These are phyloP conservation scores for Fusarium compactum DNA, from an alignment of 2,329 filamentous ascomycete genomes.

Conservation along the genomic window DNA sequence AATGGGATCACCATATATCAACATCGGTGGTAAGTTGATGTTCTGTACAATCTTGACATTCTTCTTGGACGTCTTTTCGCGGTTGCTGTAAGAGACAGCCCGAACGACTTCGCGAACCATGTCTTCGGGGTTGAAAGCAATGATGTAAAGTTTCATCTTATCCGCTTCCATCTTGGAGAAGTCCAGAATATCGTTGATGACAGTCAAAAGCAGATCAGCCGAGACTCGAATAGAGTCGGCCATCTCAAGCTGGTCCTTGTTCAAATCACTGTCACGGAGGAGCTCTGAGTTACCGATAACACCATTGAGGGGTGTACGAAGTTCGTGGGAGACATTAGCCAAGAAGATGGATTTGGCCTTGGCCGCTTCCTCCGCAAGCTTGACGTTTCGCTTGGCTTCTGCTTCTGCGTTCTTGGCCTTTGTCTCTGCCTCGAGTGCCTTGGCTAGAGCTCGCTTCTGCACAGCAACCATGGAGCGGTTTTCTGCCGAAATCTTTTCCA, in stretches of 20 bases:
- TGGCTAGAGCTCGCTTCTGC: conserved; percentile 78
- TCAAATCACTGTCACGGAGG: conserved; percentile 79
- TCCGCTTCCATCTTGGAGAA: conserved; percentile 95
- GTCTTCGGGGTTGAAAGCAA: conserved; percentile 74
- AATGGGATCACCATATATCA: conserved; percentile 75
- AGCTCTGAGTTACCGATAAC: conserved; percentile 92
- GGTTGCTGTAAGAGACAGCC: conserved; percentile 74
- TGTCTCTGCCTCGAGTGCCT: conserved; percentile 78
- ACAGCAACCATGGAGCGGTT: conserved; percentile 83
- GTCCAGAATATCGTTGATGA: conserved; percentile 97
- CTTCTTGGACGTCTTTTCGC: conserved; percentile 71
- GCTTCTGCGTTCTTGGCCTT: conserved; percentile 83
- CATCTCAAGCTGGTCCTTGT: conserved; percentile 84
- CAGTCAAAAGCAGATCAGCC: conserved; percentile 86
- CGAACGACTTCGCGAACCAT: conserved; percentile 76
- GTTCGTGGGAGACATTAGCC: conserved; percentile 83
- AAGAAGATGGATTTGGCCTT: conserved; percentile 87
- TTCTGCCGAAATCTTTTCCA: conserved; percentile 82
- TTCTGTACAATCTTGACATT: conserved; percentile 75
- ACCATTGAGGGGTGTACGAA: conserved; percentile 85
- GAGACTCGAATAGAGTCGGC: conserved; percentile 88
- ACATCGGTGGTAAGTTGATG: conserved; percentile 79
- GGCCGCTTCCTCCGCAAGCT: conserved; percentile 84
- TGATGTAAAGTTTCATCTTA: conserved; percentile 83
- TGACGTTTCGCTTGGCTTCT: conserved; percentile 81